Evolutionary conservation across 257 asterid genomes (phyloP).

Genomic region (Paulownia fortunei): DNA sequence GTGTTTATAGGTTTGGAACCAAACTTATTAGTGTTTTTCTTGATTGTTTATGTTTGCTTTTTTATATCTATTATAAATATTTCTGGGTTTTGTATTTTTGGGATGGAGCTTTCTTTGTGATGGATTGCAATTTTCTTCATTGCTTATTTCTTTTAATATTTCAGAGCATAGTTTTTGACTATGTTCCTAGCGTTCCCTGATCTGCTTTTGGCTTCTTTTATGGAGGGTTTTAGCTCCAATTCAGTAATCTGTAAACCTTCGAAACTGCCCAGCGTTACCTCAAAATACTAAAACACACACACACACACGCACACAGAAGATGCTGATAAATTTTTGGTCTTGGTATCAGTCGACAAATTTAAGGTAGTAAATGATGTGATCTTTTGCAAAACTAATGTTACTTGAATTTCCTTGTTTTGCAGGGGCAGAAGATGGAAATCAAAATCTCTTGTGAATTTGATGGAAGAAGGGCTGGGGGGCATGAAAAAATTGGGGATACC

Average conservation of each 20-base stretch:
- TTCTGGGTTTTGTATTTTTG: not conserved
- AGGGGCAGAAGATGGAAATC: constrained; percentile 21
- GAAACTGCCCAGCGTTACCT: not conserved
- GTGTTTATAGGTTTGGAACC: constrained; percentile 28
- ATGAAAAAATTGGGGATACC: not conserved
- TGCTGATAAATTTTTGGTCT: not conserved
- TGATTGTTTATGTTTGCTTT: not conserved
- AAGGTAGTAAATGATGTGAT: not conserved
- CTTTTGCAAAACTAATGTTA: not conserved
- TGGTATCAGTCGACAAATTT: not conserved
- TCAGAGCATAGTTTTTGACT: not conserved
- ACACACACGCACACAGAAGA: not conserved
- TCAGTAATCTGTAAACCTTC: not conserved
- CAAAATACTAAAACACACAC: not conserved
- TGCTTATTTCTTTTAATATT: not conserved
- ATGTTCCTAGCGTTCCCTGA: not conserved
- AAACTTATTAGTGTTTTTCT: not conserved
- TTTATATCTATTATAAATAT: not conserved
- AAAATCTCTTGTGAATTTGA: not conserved
- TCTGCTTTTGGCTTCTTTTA: constrained; percentile 4
- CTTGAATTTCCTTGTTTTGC: constrained; percentile 14
- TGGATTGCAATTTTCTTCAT: not conserved
- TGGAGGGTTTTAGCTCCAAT: not conserved
- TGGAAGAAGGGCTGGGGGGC: not conserved
- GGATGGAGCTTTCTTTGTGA: not conserved